A percentile compares a stretch with the other conserved stretches of the same genome.
Evolutionary conservation across 2,329 filamentous ascomycete genomes (phyloP).

Genomic region (Aaosphaeria pasadenensis): DNA sequence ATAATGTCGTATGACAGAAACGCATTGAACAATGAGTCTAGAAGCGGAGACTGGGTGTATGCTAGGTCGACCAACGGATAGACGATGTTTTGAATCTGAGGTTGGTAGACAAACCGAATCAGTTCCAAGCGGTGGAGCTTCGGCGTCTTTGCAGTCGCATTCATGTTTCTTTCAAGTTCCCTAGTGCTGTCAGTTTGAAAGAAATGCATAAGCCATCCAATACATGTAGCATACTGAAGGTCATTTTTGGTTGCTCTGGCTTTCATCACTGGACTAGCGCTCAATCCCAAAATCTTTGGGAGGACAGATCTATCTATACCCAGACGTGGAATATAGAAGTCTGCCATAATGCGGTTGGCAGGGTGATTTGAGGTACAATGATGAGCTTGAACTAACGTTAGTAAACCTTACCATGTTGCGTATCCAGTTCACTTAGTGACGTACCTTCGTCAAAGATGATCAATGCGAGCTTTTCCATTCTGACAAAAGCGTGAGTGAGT

Average conservation of each 20-base stretch:
- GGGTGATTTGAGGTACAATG: constrained; percentile 65
- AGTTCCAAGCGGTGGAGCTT: constrained; percentile 68
- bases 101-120: constrained; percentile 65
- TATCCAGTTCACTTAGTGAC: constrained; percentile 5
- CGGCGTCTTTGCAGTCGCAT: constrained; percentile 68
- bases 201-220: not conserved
- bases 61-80: constrained; percentile 17
- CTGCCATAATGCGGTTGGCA: constrained; percentile 68
- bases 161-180: constrained; percentile 65
- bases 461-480: constrained; percentile 60
- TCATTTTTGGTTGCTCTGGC: constrained; percentile 48
- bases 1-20: constrained; percentile 29
- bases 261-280: constrained; percentile 72
- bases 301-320: constrained; percentile 30
- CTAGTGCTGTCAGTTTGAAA: constrained; percentile 26
- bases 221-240: constrained; percentile 45
- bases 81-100: constrained; percentile 48
- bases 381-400: constrained; percentile 56
- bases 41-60: constrained; percentile 6
- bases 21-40: constrained; percentile 14
- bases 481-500: constrained; percentile 70
- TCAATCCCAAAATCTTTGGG: constrained; percentile 74
- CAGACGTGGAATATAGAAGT: constrained; percentile 62
- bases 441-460: constrained; percentile 82
- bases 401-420: not conserved